Conservation (phyloP, 306 rosid genomes). For the Clitoria ternatea region DNA sequence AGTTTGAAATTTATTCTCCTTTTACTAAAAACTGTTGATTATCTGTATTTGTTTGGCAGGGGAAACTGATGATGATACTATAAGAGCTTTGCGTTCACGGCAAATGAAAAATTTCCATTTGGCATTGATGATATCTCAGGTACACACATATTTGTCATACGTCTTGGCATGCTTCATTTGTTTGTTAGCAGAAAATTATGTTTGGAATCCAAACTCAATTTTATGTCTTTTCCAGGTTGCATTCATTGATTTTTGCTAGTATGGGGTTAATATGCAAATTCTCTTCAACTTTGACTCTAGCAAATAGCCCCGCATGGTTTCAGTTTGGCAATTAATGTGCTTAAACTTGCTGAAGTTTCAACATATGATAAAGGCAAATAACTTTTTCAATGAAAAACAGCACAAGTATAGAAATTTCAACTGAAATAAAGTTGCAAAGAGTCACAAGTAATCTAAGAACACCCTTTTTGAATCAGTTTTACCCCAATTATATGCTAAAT, state of each 20-base stretch:
- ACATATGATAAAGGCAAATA: not conserved
- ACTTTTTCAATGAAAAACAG: not conserved
- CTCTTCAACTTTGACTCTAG: not conserved
- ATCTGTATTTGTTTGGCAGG: conserved; percentile 46
- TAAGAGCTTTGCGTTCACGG: conserved; percentile 66
- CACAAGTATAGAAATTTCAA: not conserved
- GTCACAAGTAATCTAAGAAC: not conserved
- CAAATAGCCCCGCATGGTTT: not conserved
- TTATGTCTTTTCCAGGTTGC: not conserved
- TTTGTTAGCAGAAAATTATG: conserved; percentile 2
- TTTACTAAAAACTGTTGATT: not conserved
- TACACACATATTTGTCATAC: conserved; percentile 26
- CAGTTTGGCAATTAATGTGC: not conserved
- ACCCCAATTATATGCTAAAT: not conserved
- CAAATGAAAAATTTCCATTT: conserved; percentile 96
- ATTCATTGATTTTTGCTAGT: not conserved
- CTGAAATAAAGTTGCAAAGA: not conserved
- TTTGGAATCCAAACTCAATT: not conserved
- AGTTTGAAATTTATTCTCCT: conserved; percentile 6
- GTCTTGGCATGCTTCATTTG: not conserved
- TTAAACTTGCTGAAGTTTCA: not conserved
- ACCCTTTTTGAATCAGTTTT: not conserved
- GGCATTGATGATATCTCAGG: conserved; percentile 87
- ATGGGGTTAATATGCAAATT: not conserved
- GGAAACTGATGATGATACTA: conserved; percentile 57